These are phyloP conservation scores for Nephelium lappaceum DNA, from an alignment of 345 rosid species.

Conservation along the genomic window DNA sequence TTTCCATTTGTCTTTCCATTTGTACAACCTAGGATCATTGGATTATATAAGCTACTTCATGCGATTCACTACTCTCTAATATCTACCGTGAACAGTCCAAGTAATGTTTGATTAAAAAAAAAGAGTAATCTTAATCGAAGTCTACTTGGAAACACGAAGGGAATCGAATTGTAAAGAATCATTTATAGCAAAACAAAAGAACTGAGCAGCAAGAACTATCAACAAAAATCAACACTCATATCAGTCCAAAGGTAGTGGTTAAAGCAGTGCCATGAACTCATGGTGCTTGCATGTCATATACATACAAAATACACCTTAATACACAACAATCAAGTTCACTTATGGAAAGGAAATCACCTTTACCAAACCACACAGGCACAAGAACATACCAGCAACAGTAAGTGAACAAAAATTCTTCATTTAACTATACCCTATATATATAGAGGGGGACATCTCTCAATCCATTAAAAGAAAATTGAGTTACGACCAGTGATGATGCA, in stretches of 20 bases:
- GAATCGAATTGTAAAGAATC: background rate
- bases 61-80: too few relatives aligned
- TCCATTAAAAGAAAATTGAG: conserved; percentile 16
- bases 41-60: too few relatives aligned
- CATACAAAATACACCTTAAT: background rate
- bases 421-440: background rate
- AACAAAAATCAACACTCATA: background rate
- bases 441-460: background rate
- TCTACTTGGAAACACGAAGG: too few relatives aligned
- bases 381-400: background rate
- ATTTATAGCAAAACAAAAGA: too few relatives aligned
- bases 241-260: background rate
- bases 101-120: too few relatives aligned
- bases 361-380: background rate
- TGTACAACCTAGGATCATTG: too few relatives aligned
- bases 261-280: background rate
- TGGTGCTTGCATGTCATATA: background rate
- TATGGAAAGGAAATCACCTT: background rate
- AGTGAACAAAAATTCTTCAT: conserved; percentile 2
- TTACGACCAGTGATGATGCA: background rate
- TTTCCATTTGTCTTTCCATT: too few relatives aligned
- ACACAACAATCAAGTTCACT: background rate
- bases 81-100: too few relatives aligned
- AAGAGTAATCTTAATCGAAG: too few relatives aligned
- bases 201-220: too few relatives aligned